phyloP scores from a whole-genome alignment of 768 basidiomycete species.

The Leccinum rimulosum region DNA sequence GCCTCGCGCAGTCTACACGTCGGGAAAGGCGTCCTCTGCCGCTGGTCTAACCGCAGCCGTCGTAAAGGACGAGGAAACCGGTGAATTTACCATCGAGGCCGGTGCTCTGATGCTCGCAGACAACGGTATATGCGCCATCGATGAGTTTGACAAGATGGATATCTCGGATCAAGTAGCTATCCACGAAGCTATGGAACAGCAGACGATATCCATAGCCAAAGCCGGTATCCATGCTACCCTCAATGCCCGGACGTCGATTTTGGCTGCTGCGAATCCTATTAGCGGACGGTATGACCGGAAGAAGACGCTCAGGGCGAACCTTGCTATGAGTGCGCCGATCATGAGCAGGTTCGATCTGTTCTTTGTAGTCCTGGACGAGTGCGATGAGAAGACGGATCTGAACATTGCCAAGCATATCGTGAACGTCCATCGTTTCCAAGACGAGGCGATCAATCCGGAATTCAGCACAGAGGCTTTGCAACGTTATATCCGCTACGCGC shows the following conservation, averaged over 20 bases:
- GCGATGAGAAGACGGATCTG: slow-evolving; percentile 87
- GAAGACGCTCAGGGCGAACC: slow-evolving; percentile 85
- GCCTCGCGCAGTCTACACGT: slow-evolving; percentile 96
- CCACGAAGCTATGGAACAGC: slow-evolving; percentile 99
- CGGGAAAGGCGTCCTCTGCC: slow-evolving; percentile 98
- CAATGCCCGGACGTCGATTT: slow-evolving; percentile 95
- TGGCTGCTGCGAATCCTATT: slow-evolving; percentile 98
- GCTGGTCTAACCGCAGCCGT: slow-evolving; percentile 99
- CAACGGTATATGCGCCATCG: slow-evolving; percentile 99
- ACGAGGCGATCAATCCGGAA: slow-evolving; percentile 93
- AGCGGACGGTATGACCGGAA: slow-evolving; percentile 96
- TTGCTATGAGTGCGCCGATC: slow-evolving; percentile 97
- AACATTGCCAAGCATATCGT: slow-evolving; percentile 97
- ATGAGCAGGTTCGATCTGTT: slow-evolving; percentile 99
- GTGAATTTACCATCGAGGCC: slow-evolving; percentile 99
- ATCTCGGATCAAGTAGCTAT: slow-evolving; percentile 98
- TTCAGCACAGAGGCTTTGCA: slow-evolving; percentile 97
- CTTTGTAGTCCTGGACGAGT: slow-evolving; percentile 97
- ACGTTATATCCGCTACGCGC: slow-evolving; percentile 93
- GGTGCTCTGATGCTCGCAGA: slow-evolving; percentile 99
- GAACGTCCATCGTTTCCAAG: slow-evolving; percentile 93
- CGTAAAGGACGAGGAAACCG: slow-evolving; percentile 97
- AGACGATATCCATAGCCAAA: slow-evolving; percentile 98
- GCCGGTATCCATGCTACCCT: slow-evolving; percentile 98
- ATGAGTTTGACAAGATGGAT: slow-evolving; percentile 99